Percentiles rank a stretch among this genome's conserved stretches.
These are phyloP conservation scores for Nicotiana otophora DNA, from an alignment of 257 asterid species.

Conservation along the genomic window DNA sequence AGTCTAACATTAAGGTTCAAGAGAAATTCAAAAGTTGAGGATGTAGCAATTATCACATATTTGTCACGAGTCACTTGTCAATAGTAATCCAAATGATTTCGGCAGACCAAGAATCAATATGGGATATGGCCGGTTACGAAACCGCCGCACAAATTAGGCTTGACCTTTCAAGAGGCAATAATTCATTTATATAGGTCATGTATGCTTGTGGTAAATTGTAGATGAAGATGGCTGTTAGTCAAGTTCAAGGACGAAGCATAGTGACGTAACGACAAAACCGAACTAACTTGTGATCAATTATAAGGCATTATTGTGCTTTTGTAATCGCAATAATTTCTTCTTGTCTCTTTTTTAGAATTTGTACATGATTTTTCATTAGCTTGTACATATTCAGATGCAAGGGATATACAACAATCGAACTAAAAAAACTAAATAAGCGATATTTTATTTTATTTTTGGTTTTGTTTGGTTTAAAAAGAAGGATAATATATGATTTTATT, in stretches of 20 bases:
- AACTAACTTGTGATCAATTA: not conserved
- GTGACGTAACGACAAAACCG: not conserved
- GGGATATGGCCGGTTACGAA: not conserved
- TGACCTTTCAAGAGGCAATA: not conserved
- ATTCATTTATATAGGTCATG: not conserved
- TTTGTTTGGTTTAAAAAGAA: too few relatives aligned
- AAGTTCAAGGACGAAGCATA: not conserved
- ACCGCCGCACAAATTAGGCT: not conserved
- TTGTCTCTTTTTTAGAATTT: not conserved
- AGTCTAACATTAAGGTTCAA: not conserved
- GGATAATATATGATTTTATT: too few relatives aligned
- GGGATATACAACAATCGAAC: too few relatives aligned
- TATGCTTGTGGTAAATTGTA: not conserved
- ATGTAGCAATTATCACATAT: not conserved
- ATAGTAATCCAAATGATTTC: not conserved
- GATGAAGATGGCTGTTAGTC: not conserved
- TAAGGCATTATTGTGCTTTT: not conserved
- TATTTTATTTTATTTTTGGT: too few relatives aligned
- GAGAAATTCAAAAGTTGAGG: not conserved
- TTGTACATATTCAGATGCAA: not conserved
- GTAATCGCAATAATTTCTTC: not conserved
- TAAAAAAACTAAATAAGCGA: too few relatives aligned
- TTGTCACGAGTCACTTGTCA: not conserved
- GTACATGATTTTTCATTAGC: not conserved
- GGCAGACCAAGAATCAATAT: not conserved